Evolutionary conservation across 768 basidiomycete genomes (phyloP).

Genomic region (Russula vinacea): DNA sequence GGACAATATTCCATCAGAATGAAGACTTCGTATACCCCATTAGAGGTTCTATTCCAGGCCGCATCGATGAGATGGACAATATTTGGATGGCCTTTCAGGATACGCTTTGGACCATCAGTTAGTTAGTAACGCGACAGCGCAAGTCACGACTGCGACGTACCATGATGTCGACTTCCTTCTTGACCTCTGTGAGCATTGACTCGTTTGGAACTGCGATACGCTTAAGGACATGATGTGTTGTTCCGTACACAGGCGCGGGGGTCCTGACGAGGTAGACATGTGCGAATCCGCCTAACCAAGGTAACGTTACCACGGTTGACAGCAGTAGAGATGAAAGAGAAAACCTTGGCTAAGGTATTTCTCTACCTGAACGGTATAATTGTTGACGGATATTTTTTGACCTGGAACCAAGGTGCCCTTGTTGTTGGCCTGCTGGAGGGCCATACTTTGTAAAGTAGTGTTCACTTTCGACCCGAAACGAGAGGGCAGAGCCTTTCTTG

Average conservation of each 20-base stretch:
- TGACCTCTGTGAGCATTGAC: constrained; percentile 85
- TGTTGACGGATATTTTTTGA: constrained; percentile 86
- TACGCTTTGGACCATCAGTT: constrained; percentile 50
- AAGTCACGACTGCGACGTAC: constrained; percentile 45
- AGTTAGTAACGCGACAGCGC: constrained; percentile 18
- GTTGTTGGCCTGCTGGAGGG: constrained; percentile 49
- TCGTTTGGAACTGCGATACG: constrained; percentile 92
- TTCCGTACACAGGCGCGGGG: constrained; percentile 80
- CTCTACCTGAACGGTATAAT: constrained; percentile 87
- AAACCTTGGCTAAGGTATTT: constrained; percentile 92
- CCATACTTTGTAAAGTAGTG: constrained; percentile 40
- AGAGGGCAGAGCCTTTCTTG: constrained; percentile 16
- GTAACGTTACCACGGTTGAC: constrained; percentile 17
- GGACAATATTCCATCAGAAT: constrained; percentile 99
- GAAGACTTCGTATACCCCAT: constrained; percentile 89
- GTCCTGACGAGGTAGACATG: constrained; percentile 96
- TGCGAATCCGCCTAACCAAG: constrained; percentile 82
- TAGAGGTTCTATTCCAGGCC: constrained; percentile 80
- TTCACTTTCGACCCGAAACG: background rate
- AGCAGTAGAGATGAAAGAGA: constrained; percentile 25
- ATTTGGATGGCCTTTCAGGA: constrained; percentile 89
- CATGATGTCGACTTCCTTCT: constrained; percentile 99
- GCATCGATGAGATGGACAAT: constrained; percentile 96
- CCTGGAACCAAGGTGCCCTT: constrained; percentile 76
- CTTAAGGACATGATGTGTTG: constrained; percentile 95